Conservation (phyloP, 2,329 filamentous ascomycete genomes). For the Cadophora luteo-olivacea region DNA sequence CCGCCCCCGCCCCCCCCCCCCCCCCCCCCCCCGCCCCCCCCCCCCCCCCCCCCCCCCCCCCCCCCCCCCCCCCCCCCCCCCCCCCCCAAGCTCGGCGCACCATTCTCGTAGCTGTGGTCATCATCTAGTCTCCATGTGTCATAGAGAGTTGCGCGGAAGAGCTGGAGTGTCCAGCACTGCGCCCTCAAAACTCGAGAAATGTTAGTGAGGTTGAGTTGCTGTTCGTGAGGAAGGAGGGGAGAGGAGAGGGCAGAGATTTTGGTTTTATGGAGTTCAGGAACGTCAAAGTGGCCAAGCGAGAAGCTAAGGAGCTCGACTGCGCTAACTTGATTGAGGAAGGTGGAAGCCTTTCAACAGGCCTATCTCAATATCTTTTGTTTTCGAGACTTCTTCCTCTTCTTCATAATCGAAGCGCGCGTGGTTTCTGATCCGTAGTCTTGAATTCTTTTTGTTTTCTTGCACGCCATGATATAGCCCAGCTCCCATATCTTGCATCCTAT, state of each 20-base stretch:
- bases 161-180: conserved; percentile 43
- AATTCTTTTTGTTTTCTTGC: background rate
- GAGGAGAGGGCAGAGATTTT: background rate
- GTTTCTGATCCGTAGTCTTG: background rate
- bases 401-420: background rate
- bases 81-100: too few species aligned
- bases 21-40: too few species aligned
- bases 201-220: conserved; percentile 20
- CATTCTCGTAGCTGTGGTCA: conserved; percentile 39
- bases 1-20: too few species aligned
- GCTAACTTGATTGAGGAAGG: conserved; percentile 10
- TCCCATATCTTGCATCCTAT: background rate
- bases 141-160: conserved; percentile 21
- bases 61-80: too few species aligned
- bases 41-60: too few species aligned
- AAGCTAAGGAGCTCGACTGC: background rate
- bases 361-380: background rate
- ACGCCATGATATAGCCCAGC: background rate
- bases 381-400: background rate
- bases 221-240: background rate
- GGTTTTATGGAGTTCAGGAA: conserved; percentile 2
- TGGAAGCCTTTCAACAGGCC: background rate
- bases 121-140: conserved; percentile 37
- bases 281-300: conserved; percentile 13
- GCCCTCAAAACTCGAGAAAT: conserved; percentile 18